Base-by-base conservation (phyloP, 73 alveolate genomes). In the Stentor coeruleus region DNA sequence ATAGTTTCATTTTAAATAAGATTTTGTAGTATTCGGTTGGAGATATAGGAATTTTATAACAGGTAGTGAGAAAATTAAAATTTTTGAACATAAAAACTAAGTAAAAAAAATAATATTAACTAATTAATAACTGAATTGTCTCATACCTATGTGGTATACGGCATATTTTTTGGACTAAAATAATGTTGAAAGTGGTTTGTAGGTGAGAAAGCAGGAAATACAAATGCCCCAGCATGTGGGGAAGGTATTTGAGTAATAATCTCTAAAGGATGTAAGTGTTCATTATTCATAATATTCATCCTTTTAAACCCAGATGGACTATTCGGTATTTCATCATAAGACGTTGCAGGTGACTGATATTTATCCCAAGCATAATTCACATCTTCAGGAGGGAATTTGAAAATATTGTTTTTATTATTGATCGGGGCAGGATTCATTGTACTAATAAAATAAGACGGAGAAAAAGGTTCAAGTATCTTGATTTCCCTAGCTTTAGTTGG, bases 281-380 rank as follows among this genome's bases (percentile, higher is more conserved):
- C 66, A 49, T 6, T 49, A 49, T 6, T 20, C 6, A 49, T 49
- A 49, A 49, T 49, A n/a, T n/a, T n/a, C n/a, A n/a, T n/a, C 66
- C 66, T 49, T 49, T 49, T 49, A 49, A 49, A 49, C 66, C 66
- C 66, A 49, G 66, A 6, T 11, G 66, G 66, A 49, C 66, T 49
- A 49, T 49, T 6, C 6, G 66, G 66, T 11, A 49, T 49, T 20
- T 49, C 66, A n/a, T n/a, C n/a, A 49, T 11, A 49, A 49, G 66
- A 49, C 66, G 66, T 11, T 20, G 28, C 66, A 49, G 66, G 66
- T 49, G 66, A 49, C 6, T 6, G 66, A 49, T 49, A 49, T 11
- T 6, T 49, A 49, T 49, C 66, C 66, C 66, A 49, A 49, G 6
- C 20, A 6, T 11, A 49, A 49, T 49, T 49, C 66, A 49, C 66